A percentile compares a stretch with the other conserved stretches of the same genome.
Evolutionary conservation across 768 basidiomycete species (phyloP).

Genomic region (Xerocomellus dryophilus): DNA sequence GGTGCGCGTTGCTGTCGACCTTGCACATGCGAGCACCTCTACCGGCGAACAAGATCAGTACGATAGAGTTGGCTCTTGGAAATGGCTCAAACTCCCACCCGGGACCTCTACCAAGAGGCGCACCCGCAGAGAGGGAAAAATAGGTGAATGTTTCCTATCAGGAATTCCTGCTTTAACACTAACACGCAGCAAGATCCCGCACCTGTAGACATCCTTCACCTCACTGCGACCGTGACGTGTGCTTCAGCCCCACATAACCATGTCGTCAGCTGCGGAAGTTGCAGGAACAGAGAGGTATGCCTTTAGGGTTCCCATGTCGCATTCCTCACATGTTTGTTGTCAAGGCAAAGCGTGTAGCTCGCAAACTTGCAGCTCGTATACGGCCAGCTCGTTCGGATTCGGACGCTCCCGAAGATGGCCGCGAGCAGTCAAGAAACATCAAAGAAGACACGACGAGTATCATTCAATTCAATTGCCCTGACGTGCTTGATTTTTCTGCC

Average conservation of each 20-base stretch:
- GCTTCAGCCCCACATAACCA: constrained; percentile 74
- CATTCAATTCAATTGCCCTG: constrained; percentile 93
- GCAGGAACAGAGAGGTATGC: constrained; percentile 79
- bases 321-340: constrained; percentile 13
- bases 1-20: constrained; percentile 78
- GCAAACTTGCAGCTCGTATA: constrained; percentile 83
- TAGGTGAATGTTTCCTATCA: constrained; percentile 46
- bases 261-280: constrained; percentile 83
- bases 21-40: constrained; percentile 63
- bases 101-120: constrained; percentile 83
- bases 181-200: constrained; percentile 52
- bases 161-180: constrained; percentile 10
- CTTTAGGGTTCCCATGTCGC: neutral
- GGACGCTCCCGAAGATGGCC: constrained; percentile 59
- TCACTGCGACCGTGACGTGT: constrained; percentile 74
- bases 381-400: constrained; percentile 75
- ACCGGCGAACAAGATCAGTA: constrained; percentile 62
- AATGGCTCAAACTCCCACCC: constrained; percentile 76
- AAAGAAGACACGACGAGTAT: constrained; percentile 77
- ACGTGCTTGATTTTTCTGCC: constrained; percentile 81
- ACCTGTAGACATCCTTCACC: constrained; percentile 65
- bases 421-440: constrained; percentile 40
- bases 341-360: constrained; percentile 84
- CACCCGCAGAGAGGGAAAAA: constrained; percentile 80
- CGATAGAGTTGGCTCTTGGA: constrained; percentile 86